These are phyloP conservation scores for Alternaria consortialis DNA, from an alignment of 2,329 filamentous ascomycete species.

Conservation along the genomic window DNA sequence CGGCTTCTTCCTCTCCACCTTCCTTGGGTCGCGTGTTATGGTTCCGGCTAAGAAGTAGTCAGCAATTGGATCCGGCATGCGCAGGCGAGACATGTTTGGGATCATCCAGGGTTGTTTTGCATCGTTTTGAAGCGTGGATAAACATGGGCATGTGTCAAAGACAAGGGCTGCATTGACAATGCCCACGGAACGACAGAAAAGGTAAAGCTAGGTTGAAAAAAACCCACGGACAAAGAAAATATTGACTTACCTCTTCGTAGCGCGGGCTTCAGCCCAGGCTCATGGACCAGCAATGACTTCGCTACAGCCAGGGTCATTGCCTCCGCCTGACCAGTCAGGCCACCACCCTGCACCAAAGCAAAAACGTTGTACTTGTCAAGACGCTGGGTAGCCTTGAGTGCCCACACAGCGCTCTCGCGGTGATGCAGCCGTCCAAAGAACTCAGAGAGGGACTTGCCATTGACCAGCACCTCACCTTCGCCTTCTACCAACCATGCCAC, in stretches of 20 bases:
- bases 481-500: conserved; percentile 91
- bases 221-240: conserved; percentile 3
- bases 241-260: conserved; percentile 81
- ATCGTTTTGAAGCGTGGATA: conserved; percentile 11
- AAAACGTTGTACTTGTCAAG: conserved; percentile 98
- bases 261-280: conserved; percentile 87
- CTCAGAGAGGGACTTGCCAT: conserved; percentile 83
- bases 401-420: conserved; percentile 92
- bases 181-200: conserved; percentile 1
- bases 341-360: conserved; percentile 83
- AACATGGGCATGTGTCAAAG: conserved; percentile 9
- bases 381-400: conserved; percentile 80
- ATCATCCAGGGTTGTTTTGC: conserved; percentile 14
- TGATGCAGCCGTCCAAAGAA: conserved; percentile 90
- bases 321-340: conserved; percentile 94
- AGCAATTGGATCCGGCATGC: conserved; percentile 47
- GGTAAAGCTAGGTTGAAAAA: conserved; percentile 5
- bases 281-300: conserved; percentile 87
- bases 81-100: conserved; percentile 18
- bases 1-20: conserved; percentile 97
- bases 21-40: conserved; percentile 88
- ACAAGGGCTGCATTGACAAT: conserved; percentile 6
- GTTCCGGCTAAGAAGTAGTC: conserved; percentile 76
- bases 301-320: conserved; percentile 89
- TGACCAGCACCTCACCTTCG: conserved; percentile 87